Base-by-base conservation (phyloP, 345 rosid species). In the Ceriops tagal region DNA sequence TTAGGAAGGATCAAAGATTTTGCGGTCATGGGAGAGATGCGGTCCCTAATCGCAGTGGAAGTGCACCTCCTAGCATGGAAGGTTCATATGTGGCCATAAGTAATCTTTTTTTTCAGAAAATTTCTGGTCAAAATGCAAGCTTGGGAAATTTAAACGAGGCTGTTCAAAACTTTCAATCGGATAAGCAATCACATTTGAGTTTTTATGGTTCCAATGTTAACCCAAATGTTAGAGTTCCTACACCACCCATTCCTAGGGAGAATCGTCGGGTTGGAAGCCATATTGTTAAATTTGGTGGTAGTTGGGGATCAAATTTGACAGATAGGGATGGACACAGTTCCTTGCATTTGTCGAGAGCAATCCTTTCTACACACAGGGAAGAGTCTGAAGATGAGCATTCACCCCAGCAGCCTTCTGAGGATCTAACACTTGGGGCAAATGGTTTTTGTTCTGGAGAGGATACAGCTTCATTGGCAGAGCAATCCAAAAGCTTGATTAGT, bases 11-110 rank as follows among this genome's bases (percentile, higher is more conserved):
- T 58, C 72, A 65, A 61, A 62, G 43, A 60, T 64, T 71, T 31
- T 73, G 13, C 70, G 68, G 75, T 4, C 34, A n/a, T 66, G 83
- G 78, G 46, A 35, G 53, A 24, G 76, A 32, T 65, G 58, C 55
- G 28, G 82, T 68, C 58, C 90, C 90, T 57, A 68, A 75, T 69
- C 84, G 91, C 34, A 87, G 88, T 64, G 91, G 87, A 59, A 84
- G 88, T 75, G 91, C 91, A 2, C 91, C 91, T 1, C 88, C 87
- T 10, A 87, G 65, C 74, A 78, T 87, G 76, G 88, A 87, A 61
- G 88, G 91, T 21, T 87, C 88, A 16, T 71, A 81, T 71, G 58
- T 81, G 66, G 91, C 87, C 5, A 72, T 83, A 6, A 75, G 79
- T 61, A 76, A 76, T 65, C 73, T 86, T 18, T 72, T 79, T 59